Conservation (phyloP, 345 rosid species). For the Linum usitatissimum region DNA sequence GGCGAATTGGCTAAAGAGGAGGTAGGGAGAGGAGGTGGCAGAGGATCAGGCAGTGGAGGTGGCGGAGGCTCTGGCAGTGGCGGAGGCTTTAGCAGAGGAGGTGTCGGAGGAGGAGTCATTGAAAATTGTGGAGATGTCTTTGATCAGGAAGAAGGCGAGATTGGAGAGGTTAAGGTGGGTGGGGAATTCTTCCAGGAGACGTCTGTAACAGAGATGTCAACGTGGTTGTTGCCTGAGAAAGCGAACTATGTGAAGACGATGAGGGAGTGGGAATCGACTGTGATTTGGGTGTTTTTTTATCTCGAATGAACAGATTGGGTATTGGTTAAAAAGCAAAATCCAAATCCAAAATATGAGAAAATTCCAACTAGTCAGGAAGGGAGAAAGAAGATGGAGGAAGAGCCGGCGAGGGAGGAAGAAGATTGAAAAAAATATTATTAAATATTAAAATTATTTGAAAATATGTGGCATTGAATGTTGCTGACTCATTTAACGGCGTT, state of each 20-base stretch:
- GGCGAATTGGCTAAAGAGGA: constrained; percentile 27
- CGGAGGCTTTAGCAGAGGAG: too few relatives aligned
- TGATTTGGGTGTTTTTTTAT: constrained; percentile 30
- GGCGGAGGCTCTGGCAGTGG: too few relatives aligned
- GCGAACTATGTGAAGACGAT: constrained; percentile 44
- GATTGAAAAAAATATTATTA: too few relatives aligned
- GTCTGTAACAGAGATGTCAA: constrained; percentile 19
- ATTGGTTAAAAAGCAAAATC: constrained; percentile 21
- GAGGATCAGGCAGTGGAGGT: neutral
- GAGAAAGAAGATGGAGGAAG: too few relatives aligned
- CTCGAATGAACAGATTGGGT: constrained; percentile 24
- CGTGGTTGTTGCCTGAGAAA: constrained; percentile 23
- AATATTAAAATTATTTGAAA: too few relatives aligned
- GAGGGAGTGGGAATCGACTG: constrained; percentile 25
- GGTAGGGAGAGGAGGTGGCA: constrained; percentile 14
- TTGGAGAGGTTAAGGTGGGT: constrained; percentile 21
- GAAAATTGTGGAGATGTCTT: constrained; percentile 16
- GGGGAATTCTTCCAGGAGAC: constrained; percentile 12
- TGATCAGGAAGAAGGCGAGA: constrained; percentile 35
- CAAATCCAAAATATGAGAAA: too few relatives aligned
- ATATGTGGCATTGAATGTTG: too few relatives aligned
- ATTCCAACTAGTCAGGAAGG: too few relatives aligned
- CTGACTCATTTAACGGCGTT: too few relatives aligned
- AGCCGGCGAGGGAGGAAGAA: too few relatives aligned
- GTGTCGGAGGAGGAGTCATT: constrained; percentile 17